These are phyloP conservation scores for Auricularia sp. DNA, from an alignment of 768 basidiomycete genomes.

Conservation along the genomic window DNA sequence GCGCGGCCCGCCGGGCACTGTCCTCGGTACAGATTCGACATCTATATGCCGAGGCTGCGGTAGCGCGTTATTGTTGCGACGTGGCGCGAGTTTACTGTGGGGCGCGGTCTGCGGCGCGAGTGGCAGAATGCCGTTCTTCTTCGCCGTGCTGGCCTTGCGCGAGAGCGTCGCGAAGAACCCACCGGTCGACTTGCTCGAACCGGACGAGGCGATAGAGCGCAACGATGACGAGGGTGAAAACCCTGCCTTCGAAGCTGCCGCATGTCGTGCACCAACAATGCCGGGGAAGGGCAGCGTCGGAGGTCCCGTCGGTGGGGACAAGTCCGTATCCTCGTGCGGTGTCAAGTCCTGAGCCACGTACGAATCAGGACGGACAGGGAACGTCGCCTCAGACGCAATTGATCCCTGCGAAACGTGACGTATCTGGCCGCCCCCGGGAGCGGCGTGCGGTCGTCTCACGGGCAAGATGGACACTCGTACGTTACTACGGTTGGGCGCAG, in stretches of 20 bases:
- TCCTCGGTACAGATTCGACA: constrained; percentile 10
- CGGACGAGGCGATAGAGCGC: neutral
- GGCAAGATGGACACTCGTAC: neutral
- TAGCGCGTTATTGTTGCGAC: constrained; percentile 21
- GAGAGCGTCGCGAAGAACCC: constrained; percentile 70
- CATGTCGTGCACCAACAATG: constrained; percentile 29
- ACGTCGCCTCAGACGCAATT: constrained; percentile 65
- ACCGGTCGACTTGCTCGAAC: constrained; percentile 32
- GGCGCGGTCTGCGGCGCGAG: constrained; percentile 22
- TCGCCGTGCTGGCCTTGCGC: constrained; percentile 52
- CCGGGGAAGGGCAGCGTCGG: constrained; percentile 68
- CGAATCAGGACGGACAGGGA: constrained; percentile 72
- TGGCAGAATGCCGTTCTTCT: constrained; percentile 12
- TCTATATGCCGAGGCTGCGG: constrained; percentile 24
- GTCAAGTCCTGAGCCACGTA: constrained; percentile 68
- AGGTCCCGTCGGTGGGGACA: constrained; percentile 43
- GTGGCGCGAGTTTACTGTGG: constrained; percentile 27
- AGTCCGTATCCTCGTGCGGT: constrained; percentile 33
- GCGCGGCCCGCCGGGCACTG: constrained; percentile 11
- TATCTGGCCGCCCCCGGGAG: constrained; percentile 26
- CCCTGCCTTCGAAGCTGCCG: neutral
- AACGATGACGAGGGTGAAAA: constrained; percentile 12
- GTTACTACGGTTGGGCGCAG: neutral
- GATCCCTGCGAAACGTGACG: constrained; percentile 66
- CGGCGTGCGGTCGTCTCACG: neutral